A percentile compares a stretch with the other conserved stretches of the same genome.
These are phyloP conservation scores for Lodderomyces orthopsilosis DNA, from an alignment of 1,139 yeast species.

Conservation along the genomic window DNA sequence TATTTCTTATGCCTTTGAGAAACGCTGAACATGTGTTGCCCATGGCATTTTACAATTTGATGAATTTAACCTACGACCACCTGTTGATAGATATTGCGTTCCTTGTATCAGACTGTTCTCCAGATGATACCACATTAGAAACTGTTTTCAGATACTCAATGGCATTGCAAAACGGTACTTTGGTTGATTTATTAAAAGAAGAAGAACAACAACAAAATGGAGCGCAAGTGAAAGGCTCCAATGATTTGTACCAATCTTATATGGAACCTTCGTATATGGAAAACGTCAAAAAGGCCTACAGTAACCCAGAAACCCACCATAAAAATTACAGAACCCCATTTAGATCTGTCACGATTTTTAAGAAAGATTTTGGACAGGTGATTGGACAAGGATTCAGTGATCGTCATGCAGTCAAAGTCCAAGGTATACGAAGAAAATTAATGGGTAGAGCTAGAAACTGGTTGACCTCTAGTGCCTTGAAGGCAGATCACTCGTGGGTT, in stretches of 20 bases:
- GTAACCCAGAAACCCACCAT: slow-evolving; percentile 57
- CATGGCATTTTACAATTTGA: slow-evolving; percentile 77
- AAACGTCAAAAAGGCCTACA: slow-evolving; percentile 54
- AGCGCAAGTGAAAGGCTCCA: slow-evolving; percentile 45
- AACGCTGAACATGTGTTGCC: slow-evolving; percentile 81
- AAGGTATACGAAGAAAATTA: slow-evolving; percentile 79
- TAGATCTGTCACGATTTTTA: slow-evolving; percentile 70
- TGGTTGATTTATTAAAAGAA: slow-evolving; percentile 47
- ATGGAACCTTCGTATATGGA: slow-evolving; percentile 67
- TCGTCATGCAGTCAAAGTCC: slow-evolving; percentile 85
- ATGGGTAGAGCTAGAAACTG: slow-evolving; percentile 93
- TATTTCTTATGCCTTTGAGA: slow-evolving; percentile 74
- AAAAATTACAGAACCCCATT: slow-evolving; percentile 66
- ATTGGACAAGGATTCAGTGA: slow-evolving; percentile 89
- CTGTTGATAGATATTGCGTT: slow-evolving; percentile 78
- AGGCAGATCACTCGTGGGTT: slow-evolving; percentile 90
- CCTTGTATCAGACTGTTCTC: slow-evolving; percentile 79
- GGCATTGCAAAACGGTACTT: slow-evolving; percentile 68
- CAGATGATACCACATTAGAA: slow-evolving; percentile 69
- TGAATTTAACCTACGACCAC: slow-evolving; percentile 85
- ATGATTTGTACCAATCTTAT: slow-evolving; percentile 62
- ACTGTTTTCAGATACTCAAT: slow-evolving; percentile 63
- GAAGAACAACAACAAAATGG: slow-evolving; percentile 33
- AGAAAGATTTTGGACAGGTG: slow-evolving; percentile 81
- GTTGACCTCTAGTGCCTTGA: slow-evolving; percentile 72